Conservation (phyloP, 1,284 basidiomycete genomes). For the Mycena citricolor region DNA sequence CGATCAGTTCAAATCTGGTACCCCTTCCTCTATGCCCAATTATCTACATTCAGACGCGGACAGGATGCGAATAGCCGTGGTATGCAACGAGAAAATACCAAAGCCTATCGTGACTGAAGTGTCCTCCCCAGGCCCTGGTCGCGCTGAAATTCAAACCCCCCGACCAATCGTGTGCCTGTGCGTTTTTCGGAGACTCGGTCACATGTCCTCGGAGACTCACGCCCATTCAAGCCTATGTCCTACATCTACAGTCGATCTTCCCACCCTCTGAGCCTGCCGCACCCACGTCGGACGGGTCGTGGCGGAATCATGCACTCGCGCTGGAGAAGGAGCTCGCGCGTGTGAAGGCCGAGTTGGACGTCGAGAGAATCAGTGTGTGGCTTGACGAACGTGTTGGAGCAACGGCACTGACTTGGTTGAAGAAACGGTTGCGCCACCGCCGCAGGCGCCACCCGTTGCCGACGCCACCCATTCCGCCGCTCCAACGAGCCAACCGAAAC, state of each 20-base stretch:
- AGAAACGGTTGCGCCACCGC: constrained; percentile 11
- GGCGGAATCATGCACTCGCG: constrained; percentile 45
- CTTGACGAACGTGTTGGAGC: constrained; percentile 1
- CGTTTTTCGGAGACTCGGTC: no score
- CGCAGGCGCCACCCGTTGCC: constrained; percentile 13
- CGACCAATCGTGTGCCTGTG: constrained; percentile 44
- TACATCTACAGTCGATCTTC: constrained; percentile 43
- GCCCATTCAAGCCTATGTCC: constrained; percentile 39
- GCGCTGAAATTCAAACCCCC: constrained; percentile 42
- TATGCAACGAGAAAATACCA: not conserved
- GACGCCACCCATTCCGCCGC: no score
- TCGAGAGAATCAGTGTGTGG: constrained; percentile 42
- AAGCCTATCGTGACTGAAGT: not conserved
- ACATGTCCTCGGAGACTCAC: constrained; percentile 1
- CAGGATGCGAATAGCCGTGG: constrained; percentile 20
- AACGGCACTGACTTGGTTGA: constrained; percentile 7
- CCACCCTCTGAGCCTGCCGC: constrained; percentile 28
- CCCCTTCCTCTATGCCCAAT: no score
- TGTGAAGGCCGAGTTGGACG: constrained; percentile 41
- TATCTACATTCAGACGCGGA: constrained; percentile 19
- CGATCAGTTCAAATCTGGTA: no score
- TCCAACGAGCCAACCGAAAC: constrained; percentile 22
- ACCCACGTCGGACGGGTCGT: constrained; percentile 32
- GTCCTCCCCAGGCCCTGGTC: constrained; percentile 39
- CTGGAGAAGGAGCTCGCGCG: constrained; percentile 42